Evolutionary conservation across 192 early-diverging fungal genomes (phyloP).

Genomic region (Coemansia sp.): DNA sequence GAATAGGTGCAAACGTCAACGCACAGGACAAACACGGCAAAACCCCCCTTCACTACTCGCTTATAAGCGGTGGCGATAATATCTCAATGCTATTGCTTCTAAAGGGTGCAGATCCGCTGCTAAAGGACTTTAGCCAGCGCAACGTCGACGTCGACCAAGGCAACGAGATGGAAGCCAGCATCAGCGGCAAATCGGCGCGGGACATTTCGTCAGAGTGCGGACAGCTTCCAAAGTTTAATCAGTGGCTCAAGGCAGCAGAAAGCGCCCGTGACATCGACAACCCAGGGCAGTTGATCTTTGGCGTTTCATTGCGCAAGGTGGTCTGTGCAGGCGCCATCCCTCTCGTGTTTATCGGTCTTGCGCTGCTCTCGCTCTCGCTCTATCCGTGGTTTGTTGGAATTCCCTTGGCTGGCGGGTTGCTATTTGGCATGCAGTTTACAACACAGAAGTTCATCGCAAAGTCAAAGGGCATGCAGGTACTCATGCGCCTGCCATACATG

Average conservation of each 20-base stretch:
- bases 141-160: constrained; percentile 2
- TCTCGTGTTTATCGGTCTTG: constrained; percentile 63
- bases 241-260: constrained; percentile 19
- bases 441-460: constrained; percentile 64
- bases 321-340: constrained; percentile 72
- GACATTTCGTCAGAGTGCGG: constrained; percentile 81
- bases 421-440: constrained; percentile 60
- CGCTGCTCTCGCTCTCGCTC: constrained; percentile 59
- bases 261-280: constrained; percentile 24
- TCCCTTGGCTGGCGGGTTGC: constrained; percentile 60
- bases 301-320: constrained; percentile 55
- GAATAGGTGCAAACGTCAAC: constrained; percentile 69
- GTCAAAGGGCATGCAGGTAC: constrained; percentile 52
- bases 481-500: constrained; percentile 81
- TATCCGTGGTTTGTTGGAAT: constrained; percentile 82
- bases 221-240: constrained; percentile 46
- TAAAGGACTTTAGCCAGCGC: constrained; percentile 53
- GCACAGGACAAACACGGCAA: constrained; percentile 71
- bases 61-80: constrained; percentile 62
- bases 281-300: constrained; percentile 23
- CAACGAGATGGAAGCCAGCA: constrained; percentile 8
- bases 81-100: constrained; percentile 73
- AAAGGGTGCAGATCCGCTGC: constrained; percentile 66
- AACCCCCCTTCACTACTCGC: constrained; percentile 91
- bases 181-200: constrained; percentile 72